Evolutionary conservation across 371 early-diverging fungal genomes (phyloP), one percentile per base, ranked within the genome.

Genomic region (Apophysomyces elegans): DNA sequence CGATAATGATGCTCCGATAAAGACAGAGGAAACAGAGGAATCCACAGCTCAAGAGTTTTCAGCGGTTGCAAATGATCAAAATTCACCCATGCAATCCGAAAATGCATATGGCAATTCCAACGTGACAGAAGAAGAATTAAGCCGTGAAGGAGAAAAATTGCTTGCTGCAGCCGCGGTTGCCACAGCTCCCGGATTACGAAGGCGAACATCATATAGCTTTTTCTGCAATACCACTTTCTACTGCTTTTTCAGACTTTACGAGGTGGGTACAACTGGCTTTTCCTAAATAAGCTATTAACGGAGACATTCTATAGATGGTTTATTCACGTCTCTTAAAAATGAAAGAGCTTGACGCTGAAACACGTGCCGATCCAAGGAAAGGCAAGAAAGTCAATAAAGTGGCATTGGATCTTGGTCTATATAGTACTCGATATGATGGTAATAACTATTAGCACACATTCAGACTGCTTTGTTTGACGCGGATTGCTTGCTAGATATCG

Each of bases 201-300:
- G 83, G 66, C 75, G 86, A 56, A 70, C 73, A 1, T 47, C 78
- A 2, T 83, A 81, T 64, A 86, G 81, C 62, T 84, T 92, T 65
- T 90, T 90, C 75, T 89, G 87, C 21, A 95, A 97, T 70, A 90
- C 84, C 37, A 76, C 74, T 32, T 92, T 92, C 63, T 98, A 93
- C 72, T 90, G 88, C 54, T 95, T 99, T 69, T 89, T 98, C 78
- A 78, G 98, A 54, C 88, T 94, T 54, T 93, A 91, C 66, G 90
- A 94, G 84, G 91, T 92, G 75, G 62, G 73, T 37, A 21, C 7
- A 5, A 32, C 16, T 39, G 18, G 43, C 47, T 37, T 58, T n/a
- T 26, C 21, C 46, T 38, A 16, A 21, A 36, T 32, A 56, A 44
- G 35, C 37, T 46, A 56, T 8, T 61, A 65, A 64, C 32, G 62